phyloP scores from a whole-genome alignment of 2,329 filamentous ascomycete species.

The Beauveria australis region DNA sequence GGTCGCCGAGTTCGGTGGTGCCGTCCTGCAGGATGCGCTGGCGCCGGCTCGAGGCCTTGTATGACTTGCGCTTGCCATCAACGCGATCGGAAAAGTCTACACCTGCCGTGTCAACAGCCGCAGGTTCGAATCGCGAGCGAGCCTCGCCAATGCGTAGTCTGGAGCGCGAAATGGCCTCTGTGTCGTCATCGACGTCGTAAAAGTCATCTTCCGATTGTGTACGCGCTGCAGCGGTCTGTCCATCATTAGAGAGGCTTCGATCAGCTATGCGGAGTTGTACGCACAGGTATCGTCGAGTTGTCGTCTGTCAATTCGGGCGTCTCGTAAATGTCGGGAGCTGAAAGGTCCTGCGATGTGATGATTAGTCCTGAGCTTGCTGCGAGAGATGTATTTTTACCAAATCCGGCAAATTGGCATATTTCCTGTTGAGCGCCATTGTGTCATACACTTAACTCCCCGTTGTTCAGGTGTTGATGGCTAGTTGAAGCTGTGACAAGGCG shows the following conservation, averaged over 20 bases:
- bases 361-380: slow-evolving; percentile 18
- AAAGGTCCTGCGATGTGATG: slow-evolving; percentile 55
- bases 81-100: slow-evolving; percentile 90
- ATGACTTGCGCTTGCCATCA: slow-evolving; percentile 72
- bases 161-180: slow-evolving; percentile 64
- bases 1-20: slow-evolving; percentile 60
- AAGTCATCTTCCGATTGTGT: slow-evolving; percentile 56
- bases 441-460: background rate
- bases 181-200: slow-evolving; percentile 54
- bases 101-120: slow-evolving; percentile 65
- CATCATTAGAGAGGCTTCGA: slow-evolving; percentile 17
- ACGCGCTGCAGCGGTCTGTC: slow-evolving; percentile 45
- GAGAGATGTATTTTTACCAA: slow-evolving; percentile 43
- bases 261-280: slow-evolving; percentile 19
- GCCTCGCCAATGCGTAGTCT: slow-evolving; percentile 72
- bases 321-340: slow-evolving; percentile 91
- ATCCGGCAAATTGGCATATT: slow-evolving; percentile 75
- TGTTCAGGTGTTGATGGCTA: background rate
- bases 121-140: slow-evolving; percentile 67
- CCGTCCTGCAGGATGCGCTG: slow-evolving; percentile 55
- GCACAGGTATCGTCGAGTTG: slow-evolving; percentile 73
- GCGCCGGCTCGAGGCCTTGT: slow-evolving; percentile 64
- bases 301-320: slow-evolving; percentile 90
- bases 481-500: background rate
- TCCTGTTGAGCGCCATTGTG: slow-evolving; percentile 65